A percentile compares a stretch with the other conserved stretches of the same genome.
phyloP scores from a whole-genome alignment of 2,329 filamentous ascomycete genomes.

The Colletotrichum falcatum region DNA sequence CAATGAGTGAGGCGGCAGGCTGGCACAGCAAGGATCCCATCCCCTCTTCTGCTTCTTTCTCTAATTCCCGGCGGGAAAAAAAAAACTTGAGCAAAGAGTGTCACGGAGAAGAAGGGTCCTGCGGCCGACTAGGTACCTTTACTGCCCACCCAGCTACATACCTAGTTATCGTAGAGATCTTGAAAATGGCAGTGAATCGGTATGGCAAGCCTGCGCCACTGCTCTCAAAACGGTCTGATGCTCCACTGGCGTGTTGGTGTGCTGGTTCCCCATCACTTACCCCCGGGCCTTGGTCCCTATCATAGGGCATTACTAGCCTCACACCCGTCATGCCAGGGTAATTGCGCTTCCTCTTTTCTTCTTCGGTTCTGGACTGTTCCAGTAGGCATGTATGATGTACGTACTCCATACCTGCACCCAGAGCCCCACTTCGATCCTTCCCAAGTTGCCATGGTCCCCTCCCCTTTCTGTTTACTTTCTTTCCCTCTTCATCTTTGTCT shows the following conservation, averaged over 20 bases:
- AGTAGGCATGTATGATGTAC: background rate
- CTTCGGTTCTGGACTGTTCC: background rate
- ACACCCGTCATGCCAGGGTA: background rate
- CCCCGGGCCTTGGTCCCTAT: background rate
- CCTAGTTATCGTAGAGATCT: constrained; percentile 29
- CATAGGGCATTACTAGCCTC: background rate
- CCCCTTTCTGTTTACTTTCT: background rate
- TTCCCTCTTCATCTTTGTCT: background rate
- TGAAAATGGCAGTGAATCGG: constrained; percentile 36
- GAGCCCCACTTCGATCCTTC: background rate
- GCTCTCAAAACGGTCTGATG: constrained; percentile 15
- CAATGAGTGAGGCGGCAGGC: constrained; percentile 17
- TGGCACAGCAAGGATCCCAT: constrained; percentile 15
- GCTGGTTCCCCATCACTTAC: constrained; percentile 6
- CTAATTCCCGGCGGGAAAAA: background rate
- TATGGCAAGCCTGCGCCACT: constrained; percentile 2
- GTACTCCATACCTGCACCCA: no score
- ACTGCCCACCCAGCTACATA: no score
- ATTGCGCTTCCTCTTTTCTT: background rate
- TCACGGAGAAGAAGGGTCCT: constrained; percentile 35
- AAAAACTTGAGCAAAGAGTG: constrained; percentile 8
- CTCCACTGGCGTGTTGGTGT: constrained; percentile 12
- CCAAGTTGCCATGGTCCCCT: background rate
- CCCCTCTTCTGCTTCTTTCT: background rate
- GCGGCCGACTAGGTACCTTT: constrained; percentile 15